These are phyloP conservation scores for Canavalia gladiata DNA, from an alignment of 306 rosid species.

Conservation along the genomic window DNA sequence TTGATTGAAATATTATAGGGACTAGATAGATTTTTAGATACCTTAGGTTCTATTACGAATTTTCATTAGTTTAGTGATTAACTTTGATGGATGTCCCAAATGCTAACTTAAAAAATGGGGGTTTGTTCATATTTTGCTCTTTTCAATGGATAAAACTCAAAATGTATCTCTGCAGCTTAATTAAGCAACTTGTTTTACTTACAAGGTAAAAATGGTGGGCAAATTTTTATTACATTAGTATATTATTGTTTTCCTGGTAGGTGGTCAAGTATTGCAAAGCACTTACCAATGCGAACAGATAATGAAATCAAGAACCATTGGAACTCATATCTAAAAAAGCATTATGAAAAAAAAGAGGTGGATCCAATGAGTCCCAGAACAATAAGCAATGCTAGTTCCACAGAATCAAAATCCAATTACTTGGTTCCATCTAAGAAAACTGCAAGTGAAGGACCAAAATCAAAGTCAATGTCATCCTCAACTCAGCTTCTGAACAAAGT, in stretches of 20 bases:
- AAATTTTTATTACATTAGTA: background rate
- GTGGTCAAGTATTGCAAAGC: slow-evolving; percentile 48
- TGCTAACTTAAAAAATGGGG: too few relatives aligned
- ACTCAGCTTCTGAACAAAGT: slow-evolving; percentile 37
- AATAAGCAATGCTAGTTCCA: background rate
- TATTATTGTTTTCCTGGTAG: slow-evolving; percentile 13
- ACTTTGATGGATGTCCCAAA: too few relatives aligned
- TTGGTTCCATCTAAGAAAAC: slow-evolving; percentile 8
- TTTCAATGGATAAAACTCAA: background rate
- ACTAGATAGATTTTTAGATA: too few relatives aligned
- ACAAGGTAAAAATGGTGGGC: background rate
- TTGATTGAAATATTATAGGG: too few relatives aligned
- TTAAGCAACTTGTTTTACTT: background rate
- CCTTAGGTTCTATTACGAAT: too few relatives aligned
- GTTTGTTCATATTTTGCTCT: background rate
- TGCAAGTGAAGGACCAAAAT: background rate
- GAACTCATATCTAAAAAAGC: slow-evolving; percentile 42
- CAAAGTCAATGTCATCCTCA: slow-evolving; percentile 34
- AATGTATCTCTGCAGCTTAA: background rate
- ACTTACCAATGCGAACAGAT: slow-evolving; percentile 40
- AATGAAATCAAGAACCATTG: slow-evolving; percentile 48
- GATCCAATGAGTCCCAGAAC: slow-evolving; percentile 18
- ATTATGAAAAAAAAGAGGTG: background rate
- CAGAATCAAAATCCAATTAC: slow-evolving; percentile 32
- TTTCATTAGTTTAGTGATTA: too few relatives aligned